Conservation (phyloP, 352 stramenopile genomes). For the Pythium folliculosum region DNA sequence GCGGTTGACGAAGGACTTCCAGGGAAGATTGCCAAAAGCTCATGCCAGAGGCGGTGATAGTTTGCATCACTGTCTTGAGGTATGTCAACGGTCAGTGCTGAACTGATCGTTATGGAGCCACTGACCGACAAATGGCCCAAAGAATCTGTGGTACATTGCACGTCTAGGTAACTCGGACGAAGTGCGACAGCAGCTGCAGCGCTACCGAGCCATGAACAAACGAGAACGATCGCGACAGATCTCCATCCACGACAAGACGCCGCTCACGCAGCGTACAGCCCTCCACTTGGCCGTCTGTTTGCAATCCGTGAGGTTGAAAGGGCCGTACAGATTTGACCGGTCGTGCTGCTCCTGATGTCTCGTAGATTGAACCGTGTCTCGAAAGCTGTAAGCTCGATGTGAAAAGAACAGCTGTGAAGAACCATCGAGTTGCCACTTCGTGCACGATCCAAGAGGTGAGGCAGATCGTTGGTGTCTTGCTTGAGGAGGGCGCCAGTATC, state of each 20-base stretch:
- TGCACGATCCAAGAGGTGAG: not conserved
- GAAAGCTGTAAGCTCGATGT: not conserved
- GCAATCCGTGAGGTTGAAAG: not conserved
- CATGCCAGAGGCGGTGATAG: constrained; percentile 33
- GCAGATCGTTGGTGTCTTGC: not conserved
- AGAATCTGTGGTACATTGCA: constrained; percentile 26
- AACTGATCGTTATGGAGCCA: not conserved
- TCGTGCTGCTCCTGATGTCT: not conserved
- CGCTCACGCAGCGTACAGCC: constrained; percentile 35
- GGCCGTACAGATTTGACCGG: not conserved
- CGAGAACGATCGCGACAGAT: not conserved
- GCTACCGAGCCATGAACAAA: not conserved
- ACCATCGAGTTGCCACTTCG: not conserved
- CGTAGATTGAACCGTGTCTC: constrained; percentile 3
- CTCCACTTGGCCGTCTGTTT: constrained; percentile 42
- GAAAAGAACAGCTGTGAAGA: not conserved
- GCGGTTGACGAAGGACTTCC: constrained; percentile 32
- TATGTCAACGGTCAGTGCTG: constrained; percentile 15
- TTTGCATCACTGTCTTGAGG: constrained; percentile 31
- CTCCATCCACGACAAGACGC: constrained; percentile 34
- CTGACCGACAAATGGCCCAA: not conserved
- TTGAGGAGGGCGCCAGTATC: constrained; percentile 20
- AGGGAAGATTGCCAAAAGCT: constrained; percentile 41
- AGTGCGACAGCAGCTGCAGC: constrained; percentile 6
- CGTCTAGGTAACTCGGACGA: not conserved